Conservation (phyloP, 2,329 filamentous ascomycete species). For the Fusarium agapanthi region DNA sequence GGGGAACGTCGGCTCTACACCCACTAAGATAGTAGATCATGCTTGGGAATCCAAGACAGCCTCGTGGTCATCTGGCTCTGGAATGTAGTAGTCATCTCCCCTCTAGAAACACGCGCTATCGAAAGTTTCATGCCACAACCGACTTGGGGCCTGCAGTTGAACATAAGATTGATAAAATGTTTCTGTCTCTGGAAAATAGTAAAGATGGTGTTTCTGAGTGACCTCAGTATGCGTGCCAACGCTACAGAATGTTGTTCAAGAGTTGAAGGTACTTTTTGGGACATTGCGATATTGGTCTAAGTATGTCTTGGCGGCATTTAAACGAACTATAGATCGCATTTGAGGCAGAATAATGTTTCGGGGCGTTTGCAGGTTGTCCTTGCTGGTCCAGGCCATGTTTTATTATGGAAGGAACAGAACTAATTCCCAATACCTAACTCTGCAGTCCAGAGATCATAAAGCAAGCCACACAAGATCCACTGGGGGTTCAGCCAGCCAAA, state of each 20-base stretch:
- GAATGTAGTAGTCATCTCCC: background rate
- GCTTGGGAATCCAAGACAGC: background rate
- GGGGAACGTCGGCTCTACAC: background rate
- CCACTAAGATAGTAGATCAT: background rate
- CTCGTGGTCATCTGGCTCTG: background rate
- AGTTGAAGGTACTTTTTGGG: background rate
- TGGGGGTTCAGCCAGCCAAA: too few species aligned
- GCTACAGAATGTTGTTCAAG: background rate
- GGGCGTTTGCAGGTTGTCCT: background rate
- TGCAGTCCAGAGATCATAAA: too few species aligned
- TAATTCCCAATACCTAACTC: accelerated
- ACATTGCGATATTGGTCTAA: background rate
- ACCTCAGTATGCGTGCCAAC: accelerated
- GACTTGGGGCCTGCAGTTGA: too few species aligned
- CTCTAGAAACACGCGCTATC: background rate
- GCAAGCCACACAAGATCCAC: background rate
- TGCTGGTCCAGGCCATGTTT: too few species aligned
- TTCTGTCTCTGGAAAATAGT: background rate
- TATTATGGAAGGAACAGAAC: too few species aligned
- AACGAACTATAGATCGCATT: accelerated
- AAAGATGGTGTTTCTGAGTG: background rate
- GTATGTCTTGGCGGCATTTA: background rate
- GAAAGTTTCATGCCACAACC: background rate
- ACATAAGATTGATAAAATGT: background rate
- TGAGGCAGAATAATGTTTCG: background rate